These are phyloP conservation scores for Perkinsus marinus DNA, from an alignment of 169 alveolate genomes.

Conservation along the genomic window DNA sequence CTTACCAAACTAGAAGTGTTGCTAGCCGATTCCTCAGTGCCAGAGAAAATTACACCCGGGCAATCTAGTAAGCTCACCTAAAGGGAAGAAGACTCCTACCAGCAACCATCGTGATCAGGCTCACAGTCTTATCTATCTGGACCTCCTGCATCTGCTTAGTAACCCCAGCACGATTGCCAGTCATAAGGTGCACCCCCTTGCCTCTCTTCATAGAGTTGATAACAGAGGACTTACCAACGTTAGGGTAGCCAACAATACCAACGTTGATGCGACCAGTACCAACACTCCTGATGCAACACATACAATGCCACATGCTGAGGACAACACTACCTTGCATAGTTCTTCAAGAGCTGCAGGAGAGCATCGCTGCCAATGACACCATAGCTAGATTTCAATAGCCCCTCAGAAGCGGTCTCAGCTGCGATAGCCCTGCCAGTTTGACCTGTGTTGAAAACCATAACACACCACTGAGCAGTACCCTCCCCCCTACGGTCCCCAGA, in stretches of 20 bases:
- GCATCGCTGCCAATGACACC: slow-evolving; percentile 59
- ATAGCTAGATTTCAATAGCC: neutral
- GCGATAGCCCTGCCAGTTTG: neutral
- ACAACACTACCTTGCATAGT: no score
- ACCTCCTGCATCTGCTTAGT: slow-evolving; percentile 71
- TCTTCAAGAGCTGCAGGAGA: slow-evolving; percentile 59
- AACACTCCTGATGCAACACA: neutral
- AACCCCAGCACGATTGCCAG: slow-evolving; percentile 69
- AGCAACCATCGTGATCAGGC: neutral
- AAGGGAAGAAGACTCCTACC: neutral
- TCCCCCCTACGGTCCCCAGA: no score
- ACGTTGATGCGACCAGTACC: slow-evolving; percentile 38
- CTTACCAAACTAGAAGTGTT: neutral
- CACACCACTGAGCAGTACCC: slow-evolving; percentile 11
- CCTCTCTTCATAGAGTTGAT: slow-evolving; percentile 66
- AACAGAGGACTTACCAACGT: slow-evolving; percentile 71
- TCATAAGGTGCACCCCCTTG: slow-evolving; percentile 55
- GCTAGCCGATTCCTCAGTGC: slow-evolving; percentile 7
- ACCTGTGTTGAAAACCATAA: neutral
- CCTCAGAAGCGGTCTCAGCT: neutral
- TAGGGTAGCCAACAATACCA: slow-evolving; percentile 78
- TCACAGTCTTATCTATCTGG: slow-evolving; percentile 59
- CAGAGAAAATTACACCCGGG: slow-evolving; percentile 76
- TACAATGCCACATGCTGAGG: no score
- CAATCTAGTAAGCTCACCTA: slow-evolving; percentile 56